A percentile compares a stretch with the other conserved stretches of the same genome.
Evolutionary conservation across 2,329 filamentous ascomycete genomes (phyloP).

Genomic region (Fusarium brevicatenulatum): DNA sequence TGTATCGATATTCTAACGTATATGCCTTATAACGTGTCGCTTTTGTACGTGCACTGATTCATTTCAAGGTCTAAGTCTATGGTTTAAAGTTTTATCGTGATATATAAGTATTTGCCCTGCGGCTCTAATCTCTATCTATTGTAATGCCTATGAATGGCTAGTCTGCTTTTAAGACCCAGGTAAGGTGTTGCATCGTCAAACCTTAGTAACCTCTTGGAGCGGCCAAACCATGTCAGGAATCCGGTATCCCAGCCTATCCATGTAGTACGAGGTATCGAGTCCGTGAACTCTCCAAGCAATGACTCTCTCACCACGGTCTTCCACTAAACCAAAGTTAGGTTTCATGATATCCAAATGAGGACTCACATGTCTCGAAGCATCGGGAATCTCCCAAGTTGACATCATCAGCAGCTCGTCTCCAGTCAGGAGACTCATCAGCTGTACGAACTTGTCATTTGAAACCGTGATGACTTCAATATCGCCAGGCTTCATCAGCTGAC

Average conservation of each 20-base stretch:
- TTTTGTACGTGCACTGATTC: not conserved
- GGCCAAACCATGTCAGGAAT: not conserved
- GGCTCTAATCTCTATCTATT: not conserved
- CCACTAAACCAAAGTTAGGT: not conserved
- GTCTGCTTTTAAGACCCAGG: not conserved
- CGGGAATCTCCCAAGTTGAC: not conserved
- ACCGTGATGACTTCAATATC: not conserved
- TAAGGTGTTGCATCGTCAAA: no score
- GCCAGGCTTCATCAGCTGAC: not conserved
- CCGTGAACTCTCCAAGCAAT: not conserved
- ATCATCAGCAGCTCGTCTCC: not conserved
- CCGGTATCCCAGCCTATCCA: not conserved
- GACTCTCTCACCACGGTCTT: not conserved
- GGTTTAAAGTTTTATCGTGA: not conserved
- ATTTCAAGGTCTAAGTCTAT: no score
- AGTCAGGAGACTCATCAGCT: not conserved
- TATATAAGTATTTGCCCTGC: rapidly evolving
- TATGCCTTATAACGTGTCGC: not conserved
- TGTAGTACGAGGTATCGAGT: not conserved
- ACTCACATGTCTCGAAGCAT: not conserved
- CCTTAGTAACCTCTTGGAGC: not conserved
- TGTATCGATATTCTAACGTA: no score
- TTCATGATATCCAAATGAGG: not conserved
- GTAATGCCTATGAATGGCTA: no score
- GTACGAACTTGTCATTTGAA: not conserved